phyloP scores from a whole-genome alignment of 2,329 filamentous ascomycete genomes.

The Leptodontidium sp. region DNA sequence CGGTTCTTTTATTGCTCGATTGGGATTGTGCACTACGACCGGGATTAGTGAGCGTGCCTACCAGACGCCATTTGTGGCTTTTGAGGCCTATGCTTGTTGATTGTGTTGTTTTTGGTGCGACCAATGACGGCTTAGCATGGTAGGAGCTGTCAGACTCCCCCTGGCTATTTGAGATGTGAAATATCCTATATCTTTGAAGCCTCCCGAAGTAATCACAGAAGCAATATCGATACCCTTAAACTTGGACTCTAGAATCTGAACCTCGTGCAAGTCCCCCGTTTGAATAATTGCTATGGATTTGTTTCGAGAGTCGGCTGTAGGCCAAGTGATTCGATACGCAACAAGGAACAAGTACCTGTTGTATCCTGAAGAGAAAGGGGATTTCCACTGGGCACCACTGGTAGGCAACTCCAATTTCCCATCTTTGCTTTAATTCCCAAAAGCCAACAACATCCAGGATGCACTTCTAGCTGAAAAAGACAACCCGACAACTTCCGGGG shows the following conservation, averaged over 20 bases:
- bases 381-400: constrained; percentile 28
- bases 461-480: constrained; percentile 26
- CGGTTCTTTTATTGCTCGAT: background rate
- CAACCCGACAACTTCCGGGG: background rate
- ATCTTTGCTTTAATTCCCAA: background rate
- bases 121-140: background rate
- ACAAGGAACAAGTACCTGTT: constrained; percentile 30
- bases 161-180: background rate
- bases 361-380: constrained; percentile 30
- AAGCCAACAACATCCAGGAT: constrained; percentile 22
- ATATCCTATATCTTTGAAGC: background rate
- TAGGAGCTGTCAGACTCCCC: background rate
- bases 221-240: background rate
- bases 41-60: background rate
- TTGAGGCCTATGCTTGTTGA: background rate
- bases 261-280: background rate
- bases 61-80: background rate
- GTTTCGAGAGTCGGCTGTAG: constrained; percentile 27
- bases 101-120: background rate
- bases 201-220: background rate
- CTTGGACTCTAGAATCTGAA: background rate
- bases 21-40: background rate
- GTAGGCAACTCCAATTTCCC: constrained; percentile 1
- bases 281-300: constrained; percentile 21
- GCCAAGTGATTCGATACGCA: constrained; percentile 29